Evolutionary conservation across 2,329 filamentous ascomycete species (phyloP), one percentile per base, ranked within the genome.

Genomic region (Dactylellina drechsleri): DNA sequence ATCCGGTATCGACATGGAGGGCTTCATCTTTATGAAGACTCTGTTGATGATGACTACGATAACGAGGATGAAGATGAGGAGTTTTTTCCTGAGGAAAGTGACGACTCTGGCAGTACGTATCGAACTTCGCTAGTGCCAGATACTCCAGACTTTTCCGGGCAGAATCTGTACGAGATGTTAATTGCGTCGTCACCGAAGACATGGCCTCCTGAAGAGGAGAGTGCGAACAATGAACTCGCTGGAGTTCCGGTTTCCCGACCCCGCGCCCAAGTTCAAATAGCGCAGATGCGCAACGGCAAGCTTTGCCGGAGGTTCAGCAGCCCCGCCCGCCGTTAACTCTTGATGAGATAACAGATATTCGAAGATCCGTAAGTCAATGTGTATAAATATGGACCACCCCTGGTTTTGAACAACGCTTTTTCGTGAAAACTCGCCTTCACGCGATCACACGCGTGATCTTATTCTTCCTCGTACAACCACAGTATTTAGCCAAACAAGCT

Each of bases 141-240:
- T 18, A 41, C 28, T 18, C 28, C 2, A 8, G 43, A 43, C 41
- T 16, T 2, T 5, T 13, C 13, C 6, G 62, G 53, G 10, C 0
- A 26, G 1, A 52, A 66, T 52, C 6, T 66, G 20, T 66, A 65
- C n/a, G 45, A 58, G 3, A 59, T 20, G 4, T 1, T 66, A 4
- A 59, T 66, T 20, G 64, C 50, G 13, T 43, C 28, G 7, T 50
- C 62, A 10, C 62, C 52, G 2, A 15, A 20, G 12, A n/a, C 6
- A 15, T 60, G 64, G 64, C 45, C 28, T n/a, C 40, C 50, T 26
- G 54, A 60, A 16, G 31, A 53, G 18, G 28, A 53, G 7, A 50
- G 10, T 5, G 28, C 47, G 3, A 1, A 47, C 15, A n/a, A 45
- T 43, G 23, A 15, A 4, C n/a, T 8, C 4, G 41, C 41, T 16